A percentile compares a stretch with the other conserved stretches of the same genome.
Conservation (phyloP, 2,329 filamentous ascomycete species). For the Pseudogymnoascus sp. region DNA sequence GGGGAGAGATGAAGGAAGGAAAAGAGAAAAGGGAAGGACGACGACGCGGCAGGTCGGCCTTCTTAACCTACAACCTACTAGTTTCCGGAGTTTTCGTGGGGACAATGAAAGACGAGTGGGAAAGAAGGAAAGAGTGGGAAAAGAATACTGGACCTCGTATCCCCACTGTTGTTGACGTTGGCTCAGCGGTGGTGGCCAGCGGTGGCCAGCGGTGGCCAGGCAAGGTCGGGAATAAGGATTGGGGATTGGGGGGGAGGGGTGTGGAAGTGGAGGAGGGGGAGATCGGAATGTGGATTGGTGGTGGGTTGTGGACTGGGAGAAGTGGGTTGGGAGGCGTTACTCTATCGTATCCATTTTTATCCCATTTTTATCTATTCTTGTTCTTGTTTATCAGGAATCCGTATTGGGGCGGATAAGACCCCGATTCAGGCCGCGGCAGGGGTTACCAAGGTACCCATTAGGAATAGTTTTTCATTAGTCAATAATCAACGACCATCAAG, state of each 20-base stretch:
- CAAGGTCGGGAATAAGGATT: no score
- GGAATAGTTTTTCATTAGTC: background rate
- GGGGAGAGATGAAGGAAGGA: background rate
- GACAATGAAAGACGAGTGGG: background rate
- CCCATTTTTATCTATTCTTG: background rate
- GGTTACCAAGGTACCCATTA: slow-evolving; percentile 1
- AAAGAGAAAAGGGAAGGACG: background rate
- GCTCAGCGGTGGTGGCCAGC: background rate
- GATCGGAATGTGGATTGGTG: background rate
- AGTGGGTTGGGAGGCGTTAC: background rate
- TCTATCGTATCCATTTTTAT: background rate
- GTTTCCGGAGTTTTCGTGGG: background rate
- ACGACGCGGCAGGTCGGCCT: background rate
- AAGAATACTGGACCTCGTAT: slow-evolving; percentile 7
- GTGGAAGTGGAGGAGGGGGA: no score
- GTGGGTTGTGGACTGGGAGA: background rate
- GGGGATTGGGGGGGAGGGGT: no score
- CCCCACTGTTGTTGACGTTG: slow-evolving; percentile 1
- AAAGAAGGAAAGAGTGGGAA: background rate
- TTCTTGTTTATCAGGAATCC: background rate
- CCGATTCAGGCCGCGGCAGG: background rate
- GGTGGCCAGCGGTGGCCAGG: background rate
- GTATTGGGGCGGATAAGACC: background rate
- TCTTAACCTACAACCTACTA: slow-evolving; percentile 8
- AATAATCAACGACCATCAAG: background rate